A percentile compares a stretch with the other conserved stretches of the same genome.
phyloP scores from a whole-genome alignment of 2,329 filamentous ascomycete species.

The Pseudocercospora fuligena region DNA sequence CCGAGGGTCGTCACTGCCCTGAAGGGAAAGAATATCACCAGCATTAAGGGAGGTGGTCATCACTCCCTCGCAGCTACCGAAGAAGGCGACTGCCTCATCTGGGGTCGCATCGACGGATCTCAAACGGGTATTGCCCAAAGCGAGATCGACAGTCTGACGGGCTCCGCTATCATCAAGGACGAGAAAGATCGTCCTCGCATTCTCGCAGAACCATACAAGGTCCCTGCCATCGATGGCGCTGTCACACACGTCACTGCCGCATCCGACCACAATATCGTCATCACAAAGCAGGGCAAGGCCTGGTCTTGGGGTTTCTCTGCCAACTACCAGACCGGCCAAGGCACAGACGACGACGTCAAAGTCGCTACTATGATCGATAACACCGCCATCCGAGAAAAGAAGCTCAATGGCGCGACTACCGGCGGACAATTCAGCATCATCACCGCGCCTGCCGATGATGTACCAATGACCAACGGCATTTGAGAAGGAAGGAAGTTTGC shows the following conservation, averaged over 20 bases:
- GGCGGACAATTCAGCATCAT: constrained; percentile 79
- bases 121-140: constrained; percentile 58
- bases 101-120: constrained; percentile 64
- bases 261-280: constrained; percentile 73
- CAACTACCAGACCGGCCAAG: constrained; percentile 80
- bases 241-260: constrained; percentile 53
- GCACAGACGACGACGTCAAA: constrained; percentile 77
- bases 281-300: constrained; percentile 70
- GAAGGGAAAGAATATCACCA: constrained; percentile 64
- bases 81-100: constrained; percentile 61
- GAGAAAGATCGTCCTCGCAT: constrained; percentile 71
- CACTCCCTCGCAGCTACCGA: constrained; percentile 65
- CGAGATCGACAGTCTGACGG: constrained; percentile 55
- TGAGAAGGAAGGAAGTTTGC: background rate
- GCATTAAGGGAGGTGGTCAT: constrained; percentile 74
- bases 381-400: constrained; percentile 75
- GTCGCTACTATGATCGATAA: constrained; percentile 82
- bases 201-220: constrained; percentile 68
- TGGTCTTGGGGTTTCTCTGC: constrained; percentile 82
- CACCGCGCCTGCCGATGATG: constrained; percentile 31
- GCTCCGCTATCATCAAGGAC: constrained; percentile 65
- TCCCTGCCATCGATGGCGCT: constrained; percentile 56
- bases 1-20: constrained; percentile 71
- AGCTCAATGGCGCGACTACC: constrained; percentile 78
- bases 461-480: constrained; percentile 21